phyloP scores from a whole-genome alignment of 352 stramenopile genomes.

The Pelagophyceae sp. region DNA sequence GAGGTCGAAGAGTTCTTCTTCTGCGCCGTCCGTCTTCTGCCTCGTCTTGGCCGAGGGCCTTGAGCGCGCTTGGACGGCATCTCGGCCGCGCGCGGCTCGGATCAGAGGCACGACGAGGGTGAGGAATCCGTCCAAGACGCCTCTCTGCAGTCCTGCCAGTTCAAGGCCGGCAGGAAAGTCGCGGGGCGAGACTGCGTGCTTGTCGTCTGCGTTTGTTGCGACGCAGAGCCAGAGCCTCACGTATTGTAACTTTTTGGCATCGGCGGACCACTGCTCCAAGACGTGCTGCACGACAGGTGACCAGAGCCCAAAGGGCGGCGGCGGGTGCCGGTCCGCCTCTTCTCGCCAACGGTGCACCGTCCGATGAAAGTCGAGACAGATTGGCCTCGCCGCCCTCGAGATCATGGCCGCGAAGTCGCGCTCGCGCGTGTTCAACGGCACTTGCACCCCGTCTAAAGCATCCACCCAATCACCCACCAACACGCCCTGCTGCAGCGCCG shows the following conservation, averaged over 20 bases:
- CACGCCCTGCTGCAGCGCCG: background rate
- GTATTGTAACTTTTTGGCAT: conserved; percentile 23
- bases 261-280: conserved; percentile 13
- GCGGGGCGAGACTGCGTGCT: background rate
- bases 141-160: background rate
- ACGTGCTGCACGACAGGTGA: conserved; percentile 21
- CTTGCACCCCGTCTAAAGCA: background rate
- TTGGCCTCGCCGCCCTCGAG: background rate
- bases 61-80: background rate
- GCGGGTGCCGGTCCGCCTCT: conserved; percentile 17
- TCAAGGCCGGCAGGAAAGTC: conserved; percentile 19
- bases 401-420: background rate
- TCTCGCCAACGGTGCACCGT: background rate
- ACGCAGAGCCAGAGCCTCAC: conserved; percentile 18
- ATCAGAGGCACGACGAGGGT: conserved; percentile 26
- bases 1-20: background rate
- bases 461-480: background rate
- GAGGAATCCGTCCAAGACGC: conserved; percentile 23
- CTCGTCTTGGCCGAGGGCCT: background rate
- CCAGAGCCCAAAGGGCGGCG: conserved; percentile 16
- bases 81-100: background rate
- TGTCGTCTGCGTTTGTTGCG: conserved; percentile 10
- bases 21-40: background rate
- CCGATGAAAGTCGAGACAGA: background rate
- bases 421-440: background rate